Evolutionary conservation across 176 grass and related monocot species (phyloP), one percentile per base, ranked within the genome.

Genomic region (Carex parvula): DNA sequence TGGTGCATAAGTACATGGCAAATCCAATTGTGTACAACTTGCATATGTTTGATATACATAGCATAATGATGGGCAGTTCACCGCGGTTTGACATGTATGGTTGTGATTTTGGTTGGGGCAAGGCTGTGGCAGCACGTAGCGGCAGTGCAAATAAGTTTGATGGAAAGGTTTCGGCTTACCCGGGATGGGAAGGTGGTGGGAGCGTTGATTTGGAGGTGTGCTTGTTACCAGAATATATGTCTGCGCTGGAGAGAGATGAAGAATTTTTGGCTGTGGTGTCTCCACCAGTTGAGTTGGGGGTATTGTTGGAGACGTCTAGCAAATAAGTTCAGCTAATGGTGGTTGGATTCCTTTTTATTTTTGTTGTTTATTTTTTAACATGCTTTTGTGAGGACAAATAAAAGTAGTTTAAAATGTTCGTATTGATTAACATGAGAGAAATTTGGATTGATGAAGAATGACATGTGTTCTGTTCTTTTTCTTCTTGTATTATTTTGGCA

Each of bases 101-200:
- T 0, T 93, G 91, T 88, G 85, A 97, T 50, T 93, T 97, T 10
- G 94, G 89, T 12, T 97, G 81, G 94, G 94, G 91, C 7, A 82
- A 72, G 16, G 57, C 89, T 2, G 59, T 91, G 62, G 94, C 94
- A 6, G 77, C 60, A 18, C 83, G 91, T 33, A 93, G 94, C 64
- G 91, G 94, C 37, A 63, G 26, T 67, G 89, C 84, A 6, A 87
- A 97, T 85, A 97, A 97, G 84, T 68, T 77, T 2, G 94, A 97
- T 35, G 94, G 94, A 0, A 90, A 93, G 81, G 33, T 82, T 5
- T 77, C 84, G 22, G 48, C 89, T 5, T 97, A 90, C 75, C 87
- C 87, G 2, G 94, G 86, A 0, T 20, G 84, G 71, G 78, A 91
- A 5, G 91, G 87, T 0, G 85, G 9, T 0, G 91, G 89, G 0